Conservation (phyloP, 176 grass and related monocot genomes). For the Carex pumila region DNA sequence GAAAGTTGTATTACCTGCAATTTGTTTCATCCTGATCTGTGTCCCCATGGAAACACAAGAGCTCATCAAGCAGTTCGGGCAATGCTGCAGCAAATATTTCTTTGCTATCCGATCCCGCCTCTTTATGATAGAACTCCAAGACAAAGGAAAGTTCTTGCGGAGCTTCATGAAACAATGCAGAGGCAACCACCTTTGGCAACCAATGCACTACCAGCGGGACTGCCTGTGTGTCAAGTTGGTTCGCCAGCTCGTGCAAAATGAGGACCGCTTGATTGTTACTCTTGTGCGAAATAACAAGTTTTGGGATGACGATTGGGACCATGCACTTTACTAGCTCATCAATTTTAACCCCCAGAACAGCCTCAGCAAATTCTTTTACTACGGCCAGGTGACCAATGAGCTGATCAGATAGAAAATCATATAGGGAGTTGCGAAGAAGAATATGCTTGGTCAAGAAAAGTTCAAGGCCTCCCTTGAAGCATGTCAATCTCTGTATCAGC, state of each 20-base stretch:
- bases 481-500: slow-evolving; percentile 61
- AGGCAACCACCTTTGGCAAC: slow-evolving; percentile 75
- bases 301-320: slow-evolving; percentile 82
- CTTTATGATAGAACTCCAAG: slow-evolving; percentile 76
- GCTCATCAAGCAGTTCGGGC: slow-evolving; percentile 76
- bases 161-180: slow-evolving; percentile 72
- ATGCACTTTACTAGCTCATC: slow-evolving; percentile 68
- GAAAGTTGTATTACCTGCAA: slow-evolving; percentile 33
- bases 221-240: slow-evolving; percentile 49
- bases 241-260: slow-evolving; percentile 69
- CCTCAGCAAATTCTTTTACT: slow-evolving; percentile 69
- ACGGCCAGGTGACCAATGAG: slow-evolving; percentile 52
- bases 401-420: slow-evolving; percentile 59
- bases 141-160: slow-evolving; percentile 56
- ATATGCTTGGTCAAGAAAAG: slow-evolving; percentile 51
- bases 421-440: slow-evolving; percentile 55
- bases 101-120: slow-evolving; percentile 70
- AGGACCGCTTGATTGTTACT: slow-evolving; percentile 50
- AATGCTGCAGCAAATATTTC: slow-evolving; percentile 94
- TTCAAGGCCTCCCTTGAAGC: slow-evolving; percentile 72
- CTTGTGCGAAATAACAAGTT: slow-evolving; percentile 68
- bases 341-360: slow-evolving; percentile 66
- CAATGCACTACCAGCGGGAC: slow-evolving; percentile 52
- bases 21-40: slow-evolving; percentile 53
- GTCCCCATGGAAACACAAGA: slow-evolving; percentile 84